phyloP scores from a whole-genome alignment of 768 basidiomycete genomes.

The Ramaria sp. region DNA sequence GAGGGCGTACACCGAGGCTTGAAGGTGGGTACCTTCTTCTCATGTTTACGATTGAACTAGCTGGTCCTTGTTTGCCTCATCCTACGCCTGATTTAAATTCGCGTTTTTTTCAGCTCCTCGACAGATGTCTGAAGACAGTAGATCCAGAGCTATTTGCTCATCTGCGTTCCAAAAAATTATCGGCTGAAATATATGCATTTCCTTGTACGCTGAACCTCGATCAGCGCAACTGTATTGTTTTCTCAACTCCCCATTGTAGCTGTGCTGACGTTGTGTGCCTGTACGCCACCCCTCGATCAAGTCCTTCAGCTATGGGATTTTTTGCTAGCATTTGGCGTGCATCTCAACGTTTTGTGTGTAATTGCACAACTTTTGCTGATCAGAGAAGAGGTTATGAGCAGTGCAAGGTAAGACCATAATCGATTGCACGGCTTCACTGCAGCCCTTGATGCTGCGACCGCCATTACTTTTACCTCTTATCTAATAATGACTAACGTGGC shows the following conservation, averaged over 20 bases:
- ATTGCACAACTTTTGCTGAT: slow-evolving; percentile 92
- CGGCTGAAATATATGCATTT: slow-evolving; percentile 95
- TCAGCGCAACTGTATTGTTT: slow-evolving; percentile 3
- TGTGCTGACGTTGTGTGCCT: slow-evolving; percentile 89
- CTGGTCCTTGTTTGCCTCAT: neutral
- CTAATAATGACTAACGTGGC: neutral
- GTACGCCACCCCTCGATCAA: slow-evolving; percentile 92
- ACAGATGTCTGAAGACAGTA: slow-evolving; percentile 84
- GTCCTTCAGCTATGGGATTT: slow-evolving; percentile 97
- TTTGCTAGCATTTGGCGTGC: slow-evolving; percentile 90
- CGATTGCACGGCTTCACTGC: neutral
- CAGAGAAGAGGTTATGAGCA: slow-evolving; percentile 81
- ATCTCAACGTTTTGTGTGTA: slow-evolving; percentile 92
- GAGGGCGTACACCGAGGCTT: slow-evolving; percentile 93
- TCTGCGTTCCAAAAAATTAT: slow-evolving; percentile 81
- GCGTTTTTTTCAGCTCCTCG: slow-evolving; percentile 55
- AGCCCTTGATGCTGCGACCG: neutral
- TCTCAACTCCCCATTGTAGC: slow-evolving; percentile 34
- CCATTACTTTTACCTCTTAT: neutral
- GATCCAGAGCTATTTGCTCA: slow-evolving; percentile 78
- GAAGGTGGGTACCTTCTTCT: slow-evolving; percentile 43
- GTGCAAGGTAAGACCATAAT: slow-evolving; percentile 54
- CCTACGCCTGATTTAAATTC: neutral
- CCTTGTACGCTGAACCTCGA: slow-evolving; percentile 53
- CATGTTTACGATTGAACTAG: neutral